Evolutionary conservation across 1,139 yeast species (phyloP).

Genomic region (Meyerozyma athensensis): DNA sequence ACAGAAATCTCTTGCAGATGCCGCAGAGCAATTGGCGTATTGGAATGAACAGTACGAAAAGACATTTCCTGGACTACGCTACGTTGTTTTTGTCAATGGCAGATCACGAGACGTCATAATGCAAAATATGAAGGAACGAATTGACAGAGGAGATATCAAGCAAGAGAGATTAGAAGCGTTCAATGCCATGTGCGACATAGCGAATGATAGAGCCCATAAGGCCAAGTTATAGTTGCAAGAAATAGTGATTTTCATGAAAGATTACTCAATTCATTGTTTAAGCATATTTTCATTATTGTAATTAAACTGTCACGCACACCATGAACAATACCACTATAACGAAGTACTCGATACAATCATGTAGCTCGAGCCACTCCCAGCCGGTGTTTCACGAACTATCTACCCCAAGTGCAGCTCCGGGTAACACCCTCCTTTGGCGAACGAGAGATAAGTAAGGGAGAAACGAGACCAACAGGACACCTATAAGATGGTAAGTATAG

Average conservation of each 20-base stretch:
- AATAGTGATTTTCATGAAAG: background rate
- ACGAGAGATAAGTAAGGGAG: slow-evolving; percentile 2
- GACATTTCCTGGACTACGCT: slow-evolving; percentile 75
- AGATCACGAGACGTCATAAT: slow-evolving; percentile 62
- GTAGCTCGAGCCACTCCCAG: no score
- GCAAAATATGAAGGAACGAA: slow-evolving; percentile 60
- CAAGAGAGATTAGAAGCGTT: slow-evolving; percentile 64
- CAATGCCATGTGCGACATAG: slow-evolving; percentile 87
- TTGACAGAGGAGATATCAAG: slow-evolving; percentile 46
- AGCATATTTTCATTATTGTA: no score
- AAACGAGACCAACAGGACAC: slow-evolving; percentile 1
- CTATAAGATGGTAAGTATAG: slow-evolving; percentile 3
- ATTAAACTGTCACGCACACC: no score
- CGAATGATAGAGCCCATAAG: slow-evolving; percentile 66
- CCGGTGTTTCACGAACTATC: no score
- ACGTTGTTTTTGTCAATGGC: slow-evolving; percentile 91
- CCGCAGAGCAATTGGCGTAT: slow-evolving; percentile 38
- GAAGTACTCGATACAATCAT: no score
- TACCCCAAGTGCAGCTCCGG: no score
- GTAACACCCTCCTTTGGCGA: slow-evolving; percentile 3
- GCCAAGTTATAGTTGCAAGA: slow-evolving; percentile 8
- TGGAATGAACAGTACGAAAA: slow-evolving; percentile 63
- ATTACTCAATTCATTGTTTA: no score
- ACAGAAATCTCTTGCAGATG: slow-evolving; percentile 56
- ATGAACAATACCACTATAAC: no score